Percentiles rank a stretch among this genome's conserved stretches.
phyloP scores from a whole-genome alignment of 139 green algal species.

The Eudorina sp. region DNA sequence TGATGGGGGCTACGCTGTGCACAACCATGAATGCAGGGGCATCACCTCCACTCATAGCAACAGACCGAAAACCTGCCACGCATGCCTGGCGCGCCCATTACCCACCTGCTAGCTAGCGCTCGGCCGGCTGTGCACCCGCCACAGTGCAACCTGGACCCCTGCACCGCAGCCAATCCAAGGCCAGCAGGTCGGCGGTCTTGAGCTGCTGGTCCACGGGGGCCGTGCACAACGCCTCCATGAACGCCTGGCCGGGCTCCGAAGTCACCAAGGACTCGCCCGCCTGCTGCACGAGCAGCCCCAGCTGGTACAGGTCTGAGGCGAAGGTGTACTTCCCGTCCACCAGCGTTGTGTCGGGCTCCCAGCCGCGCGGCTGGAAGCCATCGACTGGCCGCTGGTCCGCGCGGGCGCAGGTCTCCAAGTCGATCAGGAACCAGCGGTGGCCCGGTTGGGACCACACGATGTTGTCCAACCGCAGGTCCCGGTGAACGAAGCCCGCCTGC shows the following conservation, averaged over 20 bases:
- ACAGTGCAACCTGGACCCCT: neutral
- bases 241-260: slow-evolving; percentile 7
- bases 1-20: no score
- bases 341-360: slow-evolving; percentile 28
- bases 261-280: slow-evolving; percentile 3
- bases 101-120: slow-evolving; percentile 1
- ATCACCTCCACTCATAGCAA: no score
- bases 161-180: slow-evolving; percentile 26
- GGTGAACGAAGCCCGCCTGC: slow-evolving; percentile 36
- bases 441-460: slow-evolving; percentile 22
- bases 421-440: slow-evolving; percentile 40
- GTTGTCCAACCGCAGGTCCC: slow-evolving; percentile 42
- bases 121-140: slow-evolving; percentile 12
- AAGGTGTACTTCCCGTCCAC: slow-evolving; percentile 19
- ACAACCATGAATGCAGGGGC: no score
- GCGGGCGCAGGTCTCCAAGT: slow-evolving; percentile 36
- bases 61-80: no score
- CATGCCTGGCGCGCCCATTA: no score
- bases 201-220: slow-evolving; percentile 1
- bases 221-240: slow-evolving; percentile 20
- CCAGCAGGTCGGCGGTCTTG: slow-evolving; percentile 14
- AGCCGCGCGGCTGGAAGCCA: slow-evolving; percentile 17
- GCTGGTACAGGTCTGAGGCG: slow-evolving; percentile 34
- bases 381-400: slow-evolving; percentile 1
- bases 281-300: slow-evolving; percentile 15